Conservation (phyloP, 768 basidiomycete genomes). For the Leccinum variicolor region DNA sequence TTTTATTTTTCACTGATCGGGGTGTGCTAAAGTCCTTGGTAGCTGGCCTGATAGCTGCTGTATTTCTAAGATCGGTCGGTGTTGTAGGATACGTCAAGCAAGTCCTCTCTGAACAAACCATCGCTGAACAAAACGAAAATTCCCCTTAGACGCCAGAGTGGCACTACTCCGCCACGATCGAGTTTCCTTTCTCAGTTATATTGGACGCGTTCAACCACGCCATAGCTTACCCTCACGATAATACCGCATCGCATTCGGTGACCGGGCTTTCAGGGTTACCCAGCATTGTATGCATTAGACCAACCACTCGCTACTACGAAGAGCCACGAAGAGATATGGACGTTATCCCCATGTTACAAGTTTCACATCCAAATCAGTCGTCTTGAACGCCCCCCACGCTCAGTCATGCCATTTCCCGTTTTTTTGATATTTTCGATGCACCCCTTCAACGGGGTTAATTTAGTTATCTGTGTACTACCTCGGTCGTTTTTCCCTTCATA, state of each 20-base stretch:
- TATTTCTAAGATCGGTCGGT: conserved; percentile 41
- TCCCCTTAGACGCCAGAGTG: conserved; percentile 1
- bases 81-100: conserved; percentile 32
- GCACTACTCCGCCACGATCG: neutral
- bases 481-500: neutral
- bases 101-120: conserved; percentile 23
- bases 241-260: conserved; percentile 1
- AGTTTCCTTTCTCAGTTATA: neutral
- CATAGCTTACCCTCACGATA: neutral
- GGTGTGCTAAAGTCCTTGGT: neutral
- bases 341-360: neutral
- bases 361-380: neutral
- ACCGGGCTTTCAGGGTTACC: neutral
- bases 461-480: neutral
- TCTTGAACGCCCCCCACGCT: neutral
- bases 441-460: neutral
- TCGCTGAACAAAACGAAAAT: conserved; percentile 7
- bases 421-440: neutral
- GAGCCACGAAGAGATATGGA: neutral
- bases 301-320: conserved; percentile 4
- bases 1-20: neutral
- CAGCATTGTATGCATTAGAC: neutral
- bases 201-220: neutral
- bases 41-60: conserved; percentile 31
- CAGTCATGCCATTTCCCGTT: neutral